Evolutionary conservation across 257 asterid genomes (phyloP), one percentile per base, ranked within the genome.

Genomic region (Petrea volubilis): DNA sequence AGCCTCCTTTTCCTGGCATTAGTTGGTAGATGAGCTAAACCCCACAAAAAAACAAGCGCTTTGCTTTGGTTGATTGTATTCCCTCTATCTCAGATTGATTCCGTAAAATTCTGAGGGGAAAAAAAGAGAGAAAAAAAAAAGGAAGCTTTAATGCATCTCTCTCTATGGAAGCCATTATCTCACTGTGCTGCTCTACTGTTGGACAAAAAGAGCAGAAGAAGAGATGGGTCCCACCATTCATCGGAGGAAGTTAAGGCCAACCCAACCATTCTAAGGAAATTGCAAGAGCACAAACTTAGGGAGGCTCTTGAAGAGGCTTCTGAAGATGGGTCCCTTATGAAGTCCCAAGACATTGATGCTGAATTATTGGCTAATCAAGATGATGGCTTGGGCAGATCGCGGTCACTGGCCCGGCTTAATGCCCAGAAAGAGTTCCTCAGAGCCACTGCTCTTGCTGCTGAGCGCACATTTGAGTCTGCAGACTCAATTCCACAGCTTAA

Each of bases 301-400:
- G 92, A 92, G 64, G 99, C 99, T 77, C 98, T 95, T 63, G 99
- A 95, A 74, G 98, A 90, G 79, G 99, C 99, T 5, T 95, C 97
- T 68, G 99, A 95, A 65, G 89, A 92, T 87, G 99, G 97, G 38
- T 90, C 88, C 61, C 92, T 95, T 60, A 78, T 85, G 56, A 95
- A 90, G 77, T 92, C 99, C 10, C 96, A 88, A 69, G 94, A 77
- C 56, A 88, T 95, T 77, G 99, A 88, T 47, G 68, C 96, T 7
- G 95, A 86, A 64, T 34, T 87, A 41, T 51, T 82, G 64, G 80
- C 80, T n/a, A 86, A 88, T 67, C 91, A 90, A 67, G 97, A 88
- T 18, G 90, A 87, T 41, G 70, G 91, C 53, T 79, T 92, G 83
- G 97, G 99, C 23, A 73, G 98, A 77, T 95, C 98, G 4, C 73